Base-by-base conservation (phyloP, 2,329 filamentous ascomycete species). In the Pestalotiopsis sp. region DNA sequence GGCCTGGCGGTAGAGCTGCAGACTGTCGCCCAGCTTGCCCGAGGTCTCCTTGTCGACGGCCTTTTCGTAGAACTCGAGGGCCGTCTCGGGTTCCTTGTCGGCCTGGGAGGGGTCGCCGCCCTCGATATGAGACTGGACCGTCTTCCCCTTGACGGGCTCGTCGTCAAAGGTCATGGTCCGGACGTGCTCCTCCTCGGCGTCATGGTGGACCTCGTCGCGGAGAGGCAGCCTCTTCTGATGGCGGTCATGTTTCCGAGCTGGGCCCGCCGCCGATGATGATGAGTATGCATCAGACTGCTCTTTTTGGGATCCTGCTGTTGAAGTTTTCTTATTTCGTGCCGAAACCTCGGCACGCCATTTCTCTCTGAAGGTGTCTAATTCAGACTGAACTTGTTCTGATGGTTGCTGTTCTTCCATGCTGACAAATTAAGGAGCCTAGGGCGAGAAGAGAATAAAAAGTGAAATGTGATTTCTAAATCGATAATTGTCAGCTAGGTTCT, bases 51-150 rank as follows among this genome's bases (percentile, higher is more conserved):
- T 94, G 80, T 97, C 92, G 67, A 97, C 95, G 3, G 95, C 96
- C 77, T 89, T 90, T 78, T 98, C 96, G 75, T 96, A 98, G 79
- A 97, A 93, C 74, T 98, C 96, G 17, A 99, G 81, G 0, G 96
- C 96, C 12, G 95, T 76, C 55, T 72, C 70, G 14, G 73, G 75
- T 62, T 79, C 75, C 36, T 74, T 71, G 38, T 69, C 57, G 4
- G 69, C 73, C 17, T 73, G 73, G 41, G 62, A 58, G 14, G 69
- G 66, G 31, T 70, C 59, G 66, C 67, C 67, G 17, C 67, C 23
- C n/a, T 52, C 45, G 17, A 52, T 6, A 52, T 6, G 11, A 12
- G 49, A 60, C 36, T 60, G 14, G 66, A 60, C 71, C 67, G 57
- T 72, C 59, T 64, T 64, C 31, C 64, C 23, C 58, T 69, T 69